These are phyloP conservation scores for Spathaspora girioi DNA, from an alignment of 805 yeast genomes.

Conservation along the genomic window DNA sequence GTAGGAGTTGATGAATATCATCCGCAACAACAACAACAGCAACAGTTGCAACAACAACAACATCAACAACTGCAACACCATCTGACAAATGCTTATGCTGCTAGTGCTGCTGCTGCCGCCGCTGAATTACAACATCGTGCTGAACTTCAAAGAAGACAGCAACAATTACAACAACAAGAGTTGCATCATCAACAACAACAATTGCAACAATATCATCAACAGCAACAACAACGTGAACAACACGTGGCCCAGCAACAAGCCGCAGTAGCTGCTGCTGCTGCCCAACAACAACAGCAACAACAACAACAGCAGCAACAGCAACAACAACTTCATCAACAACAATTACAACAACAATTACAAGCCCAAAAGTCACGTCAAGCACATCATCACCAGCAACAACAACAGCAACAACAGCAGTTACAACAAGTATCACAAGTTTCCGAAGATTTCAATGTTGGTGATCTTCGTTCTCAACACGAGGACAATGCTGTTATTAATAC, in stretches of 20 bases:
- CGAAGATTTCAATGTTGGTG: conserved; percentile 12
- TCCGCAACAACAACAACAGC: conserved; percentile 3
- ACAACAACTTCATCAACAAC: conserved; percentile 6
- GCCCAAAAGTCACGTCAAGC: conserved; percentile 2
- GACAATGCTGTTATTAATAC: conserved; percentile 31
- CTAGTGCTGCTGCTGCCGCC: conserved; percentile 13
- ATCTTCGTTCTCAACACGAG: conserved; percentile 20
- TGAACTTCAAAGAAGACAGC: conserved; percentile 13
- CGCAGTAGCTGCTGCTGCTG: conserved; percentile 8
- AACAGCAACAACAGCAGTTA: conserved; percentile 2
- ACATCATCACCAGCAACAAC: conserved; percentile 3
- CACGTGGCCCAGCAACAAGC: conserved; percentile 9
- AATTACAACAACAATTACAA: conserved; percentile 6
- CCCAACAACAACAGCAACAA: conserved; percentile 5
- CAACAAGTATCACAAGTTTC: conserved; percentile 2
- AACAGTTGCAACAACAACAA: conserved; percentile 10
- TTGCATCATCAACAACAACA: conserved; percentile 10
- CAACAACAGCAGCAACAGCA: conserved; percentile 5
- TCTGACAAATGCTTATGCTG: conserved; percentile 11
- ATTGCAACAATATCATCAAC: conserved; percentile 12
- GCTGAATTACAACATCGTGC: conserved; percentile 18
- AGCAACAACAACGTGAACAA: conserved; percentile 11
- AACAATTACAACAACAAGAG: conserved; percentile 16
- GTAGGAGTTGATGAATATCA: background rate
- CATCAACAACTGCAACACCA: conserved; percentile 11